Percentiles rank a stretch among this genome's conserved stretches.
Evolutionary conservation across 2,329 filamentous ascomycete genomes (phyloP).

Genomic region (Dactylellina drechsleri): DNA sequence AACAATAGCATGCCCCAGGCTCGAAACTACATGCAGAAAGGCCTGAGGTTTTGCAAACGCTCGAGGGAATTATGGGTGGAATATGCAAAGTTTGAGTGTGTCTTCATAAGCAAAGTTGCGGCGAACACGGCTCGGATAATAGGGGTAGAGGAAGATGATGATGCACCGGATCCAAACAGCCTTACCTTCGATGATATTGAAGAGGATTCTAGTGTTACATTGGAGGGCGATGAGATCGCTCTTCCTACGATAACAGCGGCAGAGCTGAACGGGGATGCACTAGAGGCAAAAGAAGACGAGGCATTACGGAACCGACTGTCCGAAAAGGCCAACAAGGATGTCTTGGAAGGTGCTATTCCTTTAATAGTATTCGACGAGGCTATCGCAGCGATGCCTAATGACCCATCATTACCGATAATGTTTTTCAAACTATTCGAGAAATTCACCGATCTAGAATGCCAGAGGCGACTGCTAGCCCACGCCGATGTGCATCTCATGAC

Average conservation of each 20-base stretch:
- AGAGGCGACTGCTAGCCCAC: constrained; percentile 75
- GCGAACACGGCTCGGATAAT: constrained; percentile 28
- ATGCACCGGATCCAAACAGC: constrained; percentile 71
- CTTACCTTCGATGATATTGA: constrained; percentile 63
- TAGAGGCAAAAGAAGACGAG: constrained; percentile 54
- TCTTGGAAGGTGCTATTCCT: constrained; percentile 91
- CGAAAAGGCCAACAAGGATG: constrained; percentile 76
- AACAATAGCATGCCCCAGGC: constrained; percentile 89
- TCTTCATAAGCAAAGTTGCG: constrained; percentile 85
- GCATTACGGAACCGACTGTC: constrained; percentile 69
- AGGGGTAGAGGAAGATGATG: constrained; percentile 69
- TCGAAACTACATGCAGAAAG: constrained; percentile 85
- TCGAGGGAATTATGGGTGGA: constrained; percentile 83
- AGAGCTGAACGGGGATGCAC: constrained; percentile 68
- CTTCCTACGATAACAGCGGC: constrained; percentile 71
- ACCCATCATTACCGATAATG: constrained; percentile 72
- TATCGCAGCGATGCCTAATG: constrained; percentile 78
- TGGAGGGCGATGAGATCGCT: constrained; percentile 63
- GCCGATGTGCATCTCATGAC: constrained; percentile 74
- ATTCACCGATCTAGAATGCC: constrained; percentile 74
- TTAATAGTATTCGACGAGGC: constrained; percentile 90
- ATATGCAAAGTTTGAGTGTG: constrained; percentile 90
- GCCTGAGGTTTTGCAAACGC: constrained; percentile 85
- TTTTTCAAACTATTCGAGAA: constrained; percentile 83
- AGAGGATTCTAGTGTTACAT: constrained; percentile 60